Conservation (phyloP, 495 filamentous ascomycete species). For the Neurospora hispaniola region DNA sequence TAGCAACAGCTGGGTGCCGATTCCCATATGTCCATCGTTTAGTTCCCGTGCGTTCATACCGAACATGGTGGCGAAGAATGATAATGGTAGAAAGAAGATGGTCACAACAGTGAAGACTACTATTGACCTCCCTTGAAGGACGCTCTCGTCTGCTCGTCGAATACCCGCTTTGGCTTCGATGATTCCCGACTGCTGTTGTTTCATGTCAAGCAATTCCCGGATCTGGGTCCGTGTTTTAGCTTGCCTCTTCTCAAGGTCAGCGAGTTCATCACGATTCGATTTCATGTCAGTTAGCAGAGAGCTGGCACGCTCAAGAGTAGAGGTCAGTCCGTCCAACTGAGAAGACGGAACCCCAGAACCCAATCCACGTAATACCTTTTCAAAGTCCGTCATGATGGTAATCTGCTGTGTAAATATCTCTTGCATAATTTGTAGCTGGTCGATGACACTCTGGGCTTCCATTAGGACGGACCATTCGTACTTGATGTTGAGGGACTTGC, state of each 20-base stretch:
- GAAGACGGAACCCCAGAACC: background rate
- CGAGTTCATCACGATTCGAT: conserved; percentile 10
- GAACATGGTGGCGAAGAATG: conserved; percentile 32
- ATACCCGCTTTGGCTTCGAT: conserved; percentile 49
- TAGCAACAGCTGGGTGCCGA: conserved; percentile 20
- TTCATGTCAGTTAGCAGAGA: conserved; percentile 16
- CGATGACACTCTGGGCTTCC: conserved; percentile 50
- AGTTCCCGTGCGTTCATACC: conserved; percentile 32
- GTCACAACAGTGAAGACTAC: conserved; percentile 60
- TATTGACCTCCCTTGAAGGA: conserved; percentile 47
- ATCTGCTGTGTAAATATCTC: conserved; percentile 60
- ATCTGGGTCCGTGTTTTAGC: conserved; percentile 13
- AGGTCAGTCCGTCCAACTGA: background rate
- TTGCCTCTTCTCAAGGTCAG: conserved; percentile 13
- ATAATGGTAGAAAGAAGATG: conserved; percentile 41
- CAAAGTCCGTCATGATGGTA: conserved; percentile 46
- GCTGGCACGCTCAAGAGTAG: conserved; percentile 9
- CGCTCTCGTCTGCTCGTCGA: conserved; percentile 46
- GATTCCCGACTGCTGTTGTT: conserved; percentile 55
- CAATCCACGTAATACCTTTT: conserved; percentile 34
- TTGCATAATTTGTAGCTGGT: conserved; percentile 44
- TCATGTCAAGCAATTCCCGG: conserved; percentile 45
- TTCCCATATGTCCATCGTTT: conserved; percentile 12
- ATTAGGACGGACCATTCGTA: conserved; percentile 53
- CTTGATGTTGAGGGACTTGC: conserved; percentile 57